A percentile compares a stretch with the other conserved stretches of the same genome.
phyloP scores from a whole-genome alignment of 257 asterid species.

The Solanum okadae region DNA sequence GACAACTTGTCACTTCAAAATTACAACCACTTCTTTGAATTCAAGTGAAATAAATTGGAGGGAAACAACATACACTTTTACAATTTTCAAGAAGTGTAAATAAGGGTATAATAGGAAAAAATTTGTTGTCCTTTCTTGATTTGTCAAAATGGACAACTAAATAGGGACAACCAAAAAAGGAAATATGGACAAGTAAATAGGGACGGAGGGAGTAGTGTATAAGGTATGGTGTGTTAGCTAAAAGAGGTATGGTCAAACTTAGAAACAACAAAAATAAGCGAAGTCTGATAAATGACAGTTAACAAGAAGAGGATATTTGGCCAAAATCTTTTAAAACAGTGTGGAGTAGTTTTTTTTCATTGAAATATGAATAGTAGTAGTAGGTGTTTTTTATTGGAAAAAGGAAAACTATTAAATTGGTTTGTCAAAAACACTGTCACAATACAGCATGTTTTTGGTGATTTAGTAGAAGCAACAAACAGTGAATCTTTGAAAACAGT shows the following conservation, averaged over 20 bases:
- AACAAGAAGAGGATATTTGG: not conserved
- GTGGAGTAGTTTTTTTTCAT: not conserved
- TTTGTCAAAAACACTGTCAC: not conserved
- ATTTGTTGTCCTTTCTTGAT: too few relatives aligned
- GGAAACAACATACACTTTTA: too few relatives aligned
- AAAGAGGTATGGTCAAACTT: not conserved
- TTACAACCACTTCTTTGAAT: too few relatives aligned
- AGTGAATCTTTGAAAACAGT: not conserved
- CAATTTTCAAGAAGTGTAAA: too few relatives aligned
- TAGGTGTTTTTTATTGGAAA: not conserved
- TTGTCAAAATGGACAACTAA: too few relatives aligned
- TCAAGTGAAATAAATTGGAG: too few relatives aligned
- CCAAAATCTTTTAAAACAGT: slow-evolving; percentile 1
- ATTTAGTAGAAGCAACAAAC: not conserved
- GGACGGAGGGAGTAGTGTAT: too few relatives aligned
- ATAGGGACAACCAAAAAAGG: too few relatives aligned
- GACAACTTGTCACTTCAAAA: too few relatives aligned
- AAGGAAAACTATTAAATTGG: not conserved
- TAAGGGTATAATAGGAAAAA: too few relatives aligned
- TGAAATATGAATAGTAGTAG: not conserved
- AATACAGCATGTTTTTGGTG: not conserved
- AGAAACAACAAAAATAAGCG: not conserved
- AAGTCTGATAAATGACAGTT: not conserved
- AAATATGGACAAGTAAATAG: too few relatives aligned
- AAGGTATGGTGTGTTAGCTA: not conserved